A percentile compares a stretch with the other conserved stretches of the same genome.
Evolutionary conservation across 164 flowering plant species (phyloP).

Genomic region (Annona squamosa): DNA sequence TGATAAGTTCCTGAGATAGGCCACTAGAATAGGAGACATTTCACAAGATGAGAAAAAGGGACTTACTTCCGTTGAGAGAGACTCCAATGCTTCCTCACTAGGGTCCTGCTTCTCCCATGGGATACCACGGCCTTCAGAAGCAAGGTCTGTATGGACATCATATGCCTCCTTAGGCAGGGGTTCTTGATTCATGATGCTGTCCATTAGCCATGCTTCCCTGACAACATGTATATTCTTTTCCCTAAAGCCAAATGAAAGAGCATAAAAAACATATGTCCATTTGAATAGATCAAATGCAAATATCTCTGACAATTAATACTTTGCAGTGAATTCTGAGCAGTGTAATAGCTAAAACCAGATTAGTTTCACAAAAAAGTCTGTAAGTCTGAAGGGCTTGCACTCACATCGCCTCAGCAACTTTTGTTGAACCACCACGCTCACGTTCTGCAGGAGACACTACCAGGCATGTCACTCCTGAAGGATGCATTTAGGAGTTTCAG

Average conservation of each 20-base stretch:
- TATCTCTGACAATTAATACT: too few species aligned
- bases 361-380: neutral
- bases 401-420: conserved; percentile 69
- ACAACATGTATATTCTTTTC: conserved; percentile 58
- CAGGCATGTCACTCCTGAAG: conserved; percentile 52
- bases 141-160: conserved; percentile 48
- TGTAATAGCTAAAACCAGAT: neutral
- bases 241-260: conserved; percentile 16
- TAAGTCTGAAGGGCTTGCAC: conserved; percentile 8
- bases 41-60: neutral
- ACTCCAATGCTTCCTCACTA: conserved; percentile 53
- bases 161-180: conserved; percentile 62
- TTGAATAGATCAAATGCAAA: too few species aligned
- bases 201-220: conserved; percentile 68
- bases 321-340: too few species aligned
- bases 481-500: neutral
- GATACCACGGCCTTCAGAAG: conserved; percentile 54
- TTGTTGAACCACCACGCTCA: conserved; percentile 67
- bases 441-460: conserved; percentile 62
- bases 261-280: neutral
- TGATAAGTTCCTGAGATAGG: too few species aligned
- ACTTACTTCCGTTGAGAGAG: conserved; percentile 52
- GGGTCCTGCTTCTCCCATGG: conserved; percentile 64
- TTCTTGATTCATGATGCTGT: conserved; percentile 58
- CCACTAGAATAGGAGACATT: neutral